Percentiles rank a stretch among this genome's conserved stretches.
phyloP scores from a whole-genome alignment of 345 rosid genomes.

The Microcos paniculata region DNA sequence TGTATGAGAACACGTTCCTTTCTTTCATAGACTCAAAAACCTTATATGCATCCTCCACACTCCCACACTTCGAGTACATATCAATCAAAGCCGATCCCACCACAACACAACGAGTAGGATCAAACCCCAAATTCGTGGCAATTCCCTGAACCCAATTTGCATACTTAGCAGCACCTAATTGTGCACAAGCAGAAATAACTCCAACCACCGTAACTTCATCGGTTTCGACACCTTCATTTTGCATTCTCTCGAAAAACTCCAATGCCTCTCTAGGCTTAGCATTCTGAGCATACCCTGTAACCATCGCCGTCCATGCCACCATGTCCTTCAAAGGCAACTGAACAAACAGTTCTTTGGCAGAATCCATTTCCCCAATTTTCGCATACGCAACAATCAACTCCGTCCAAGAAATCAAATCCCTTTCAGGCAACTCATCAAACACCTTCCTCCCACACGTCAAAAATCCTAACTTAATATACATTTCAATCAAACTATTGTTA shows the following conservation, averaged over 20 bases:
- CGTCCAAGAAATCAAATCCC: conserved; percentile 67
- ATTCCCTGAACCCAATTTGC: conserved; percentile 48
- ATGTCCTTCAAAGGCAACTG: conserved; percentile 52
- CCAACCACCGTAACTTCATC: conserved; percentile 63
- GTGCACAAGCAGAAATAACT: conserved; percentile 80
- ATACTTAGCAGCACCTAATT: conserved; percentile 58
- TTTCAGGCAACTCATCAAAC: conserved; percentile 70
- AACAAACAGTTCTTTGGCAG: conserved; percentile 50
- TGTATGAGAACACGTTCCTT: conserved; percentile 71
- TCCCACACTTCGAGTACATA: conserved; percentile 86
- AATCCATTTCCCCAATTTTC: conserved; percentile 52
- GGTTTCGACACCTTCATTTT: conserved; percentile 35
- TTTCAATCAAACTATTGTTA: conserved; percentile 57
- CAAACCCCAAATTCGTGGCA: conserved; percentile 39
- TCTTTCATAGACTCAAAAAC: conserved; percentile 54
- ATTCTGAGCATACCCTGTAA: conserved; percentile 66
- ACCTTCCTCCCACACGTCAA: conserved; percentile 52
- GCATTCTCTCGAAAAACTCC: conserved; percentile 59
- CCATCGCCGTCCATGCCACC: conserved; percentile 84
- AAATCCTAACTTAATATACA: conserved; percentile 60
- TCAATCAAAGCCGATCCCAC: conserved; percentile 80
- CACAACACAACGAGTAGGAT: conserved; percentile 40
- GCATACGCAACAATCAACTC: conserved; percentile 59
- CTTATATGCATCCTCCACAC: conserved; percentile 53
- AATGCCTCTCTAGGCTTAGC: conserved; percentile 75